These are phyloP conservation scores for Fusarium verrucosum DNA, from an alignment of 2,329 filamentous ascomycete species.

Conservation along the genomic window DNA sequence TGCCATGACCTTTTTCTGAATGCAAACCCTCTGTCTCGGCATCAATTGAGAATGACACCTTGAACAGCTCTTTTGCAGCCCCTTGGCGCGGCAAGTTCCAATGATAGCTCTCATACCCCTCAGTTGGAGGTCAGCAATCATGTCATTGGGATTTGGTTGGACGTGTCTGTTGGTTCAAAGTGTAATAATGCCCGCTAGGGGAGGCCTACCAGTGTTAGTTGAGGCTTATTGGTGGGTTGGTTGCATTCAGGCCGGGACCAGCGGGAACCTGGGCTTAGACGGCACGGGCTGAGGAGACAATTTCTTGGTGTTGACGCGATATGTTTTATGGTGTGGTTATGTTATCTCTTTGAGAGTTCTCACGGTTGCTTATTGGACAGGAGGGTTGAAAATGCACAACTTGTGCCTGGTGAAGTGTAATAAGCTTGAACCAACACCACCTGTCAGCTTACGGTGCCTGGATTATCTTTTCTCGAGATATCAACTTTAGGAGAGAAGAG, in stretches of 20 bases:
- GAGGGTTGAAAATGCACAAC: neutral
- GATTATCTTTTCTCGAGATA: neutral
- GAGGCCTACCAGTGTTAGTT: slow-evolving; percentile 27
- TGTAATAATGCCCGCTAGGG: slow-evolving; percentile 31
- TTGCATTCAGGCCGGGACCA: slow-evolving; percentile 13
- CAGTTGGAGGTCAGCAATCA: slow-evolving; percentile 11
- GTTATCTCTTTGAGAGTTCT: slow-evolving; percentile 7
- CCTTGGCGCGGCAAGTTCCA: slow-evolving; percentile 14
- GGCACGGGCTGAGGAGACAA: neutral
- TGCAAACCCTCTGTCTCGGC: neutral
- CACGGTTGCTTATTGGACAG: slow-evolving; percentile 16
- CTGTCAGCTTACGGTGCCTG: neutral
- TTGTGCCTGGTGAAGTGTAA: slow-evolving; percentile 25
- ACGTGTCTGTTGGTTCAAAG: slow-evolving; percentile 27
- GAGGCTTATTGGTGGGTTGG: slow-evolving; percentile 23
- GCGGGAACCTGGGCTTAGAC: slow-evolving; percentile 10
- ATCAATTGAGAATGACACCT: slow-evolving; percentile 13
- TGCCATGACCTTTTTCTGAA: neutral
- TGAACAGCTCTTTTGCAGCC: slow-evolving; percentile 2
- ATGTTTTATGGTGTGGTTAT: slow-evolving; percentile 5
- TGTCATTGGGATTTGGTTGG: slow-evolving; percentile 24
- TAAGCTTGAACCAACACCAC: slow-evolving; percentile 25
- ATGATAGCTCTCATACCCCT: slow-evolving; percentile 14
- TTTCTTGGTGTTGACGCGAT: slow-evolving; percentile 13
- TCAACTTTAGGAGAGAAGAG: neutral